Evolutionary conservation across 2,329 filamentous ascomycete species (phyloP).

Genomic region (Alternaria rosae): DNA sequence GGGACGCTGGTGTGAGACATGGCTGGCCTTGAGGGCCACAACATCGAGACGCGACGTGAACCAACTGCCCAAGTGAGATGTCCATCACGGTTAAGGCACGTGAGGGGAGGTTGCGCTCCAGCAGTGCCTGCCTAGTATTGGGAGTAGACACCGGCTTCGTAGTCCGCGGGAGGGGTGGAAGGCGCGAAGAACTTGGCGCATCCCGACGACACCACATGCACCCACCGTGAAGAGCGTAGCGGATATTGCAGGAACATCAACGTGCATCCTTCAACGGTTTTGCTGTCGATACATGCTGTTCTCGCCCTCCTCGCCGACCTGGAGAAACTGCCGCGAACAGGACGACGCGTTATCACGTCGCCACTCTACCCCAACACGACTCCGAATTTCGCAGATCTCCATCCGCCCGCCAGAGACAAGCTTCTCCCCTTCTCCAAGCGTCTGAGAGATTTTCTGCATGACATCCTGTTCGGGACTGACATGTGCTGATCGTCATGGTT

Average conservation of each 20-base stretch:
- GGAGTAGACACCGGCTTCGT: neutral
- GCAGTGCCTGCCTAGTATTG: neutral
- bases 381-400: constrained; percentile 7
- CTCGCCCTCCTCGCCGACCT: constrained; percentile 6
- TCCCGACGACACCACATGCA: neutral
- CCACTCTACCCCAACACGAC: constrained; percentile 5
- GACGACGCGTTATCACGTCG: constrained; percentile 12
- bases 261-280: constrained; percentile 3
- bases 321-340: constrained; percentile 2
- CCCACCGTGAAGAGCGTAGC: neutral
- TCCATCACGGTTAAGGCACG: neutral
- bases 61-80: neutral
- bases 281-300: constrained; percentile 5
- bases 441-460: constrained; percentile 4
- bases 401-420: constrained; percentile 4
- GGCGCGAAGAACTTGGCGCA: neutral
- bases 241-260: constrained; percentile 11
- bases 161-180: neutral
- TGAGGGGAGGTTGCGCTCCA: neutral
- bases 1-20: constrained; percentile 14
- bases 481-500: constrained; percentile 20
- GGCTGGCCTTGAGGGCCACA: constrained; percentile 9
- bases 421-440: constrained; percentile 7
- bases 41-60: neutral
- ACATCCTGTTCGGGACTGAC: constrained; percentile 6